Percentiles rank a stretch among this genome's conserved stretches.
Conservation (phyloP, 805 yeast species). For the Nakazawaea siamensis region DNA sequence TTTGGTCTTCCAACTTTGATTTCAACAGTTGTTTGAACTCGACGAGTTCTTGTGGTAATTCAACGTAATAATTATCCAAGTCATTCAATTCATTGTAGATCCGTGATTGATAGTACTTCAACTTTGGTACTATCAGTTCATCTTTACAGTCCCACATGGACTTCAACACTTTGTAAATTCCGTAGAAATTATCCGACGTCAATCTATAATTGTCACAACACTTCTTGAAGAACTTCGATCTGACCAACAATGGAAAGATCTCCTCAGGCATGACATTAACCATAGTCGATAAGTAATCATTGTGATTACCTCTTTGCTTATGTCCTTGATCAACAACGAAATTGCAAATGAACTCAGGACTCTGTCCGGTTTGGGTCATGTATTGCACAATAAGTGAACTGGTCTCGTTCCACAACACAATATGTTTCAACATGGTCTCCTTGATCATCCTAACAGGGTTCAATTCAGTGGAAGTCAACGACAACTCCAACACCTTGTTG, state of each 20-base stretch:
- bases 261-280: constrained; percentile 20
- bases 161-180: constrained; percentile 22
- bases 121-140: constrained; percentile 15
- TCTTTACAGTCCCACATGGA: constrained; percentile 8
- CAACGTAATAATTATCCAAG: constrained; percentile 24
- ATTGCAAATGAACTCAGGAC: constrained; percentile 13
- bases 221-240: constrained; percentile 19
- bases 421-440: constrained; percentile 21
- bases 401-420: constrained; percentile 15
- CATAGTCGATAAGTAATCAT: constrained; percentile 22
- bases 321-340: constrained; percentile 24
- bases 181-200: constrained; percentile 25
- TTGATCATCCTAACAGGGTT: constrained; percentile 19
- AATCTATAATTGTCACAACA: constrained; percentile 26
- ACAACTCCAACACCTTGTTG: neutral
- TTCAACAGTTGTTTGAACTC: constrained; percentile 16
- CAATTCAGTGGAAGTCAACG: constrained; percentile 13
- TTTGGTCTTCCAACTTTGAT: constrained; percentile 1
- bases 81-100: constrained; percentile 25
- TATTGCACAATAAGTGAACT: constrained; percentile 18
- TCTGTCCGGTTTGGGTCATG: constrained; percentile 12
- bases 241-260: constrained; percentile 12
- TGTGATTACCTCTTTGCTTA: constrained; percentile 18
- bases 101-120: constrained; percentile 21
- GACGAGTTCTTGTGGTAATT: constrained; percentile 21